These are phyloP conservation scores for Geotrichum klebahnii DNA, from an alignment of 1,139 yeast species.

Conservation along the genomic window DNA sequence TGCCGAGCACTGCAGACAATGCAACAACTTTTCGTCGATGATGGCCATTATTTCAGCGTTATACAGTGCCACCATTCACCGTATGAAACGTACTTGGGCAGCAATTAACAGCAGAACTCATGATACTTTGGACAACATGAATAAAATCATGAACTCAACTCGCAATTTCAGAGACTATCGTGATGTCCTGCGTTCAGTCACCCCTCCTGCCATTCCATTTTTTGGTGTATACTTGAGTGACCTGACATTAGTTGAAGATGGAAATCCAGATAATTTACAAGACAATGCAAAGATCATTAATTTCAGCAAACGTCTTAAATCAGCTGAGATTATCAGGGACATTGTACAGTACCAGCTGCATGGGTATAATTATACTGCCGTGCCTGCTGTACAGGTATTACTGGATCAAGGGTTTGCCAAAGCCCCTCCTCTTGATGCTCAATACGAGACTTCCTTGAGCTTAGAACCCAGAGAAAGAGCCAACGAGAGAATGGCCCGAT, in stretches of 20 bases:
- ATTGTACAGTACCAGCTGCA: slow-evolving; percentile 67
- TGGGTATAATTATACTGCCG: slow-evolving; percentile 61
- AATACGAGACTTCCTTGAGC: slow-evolving; percentile 67
- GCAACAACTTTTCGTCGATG: slow-evolving; percentile 86
- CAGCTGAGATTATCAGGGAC: slow-evolving; percentile 70
- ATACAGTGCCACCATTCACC: slow-evolving; percentile 79
- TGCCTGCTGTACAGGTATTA: slow-evolving; percentile 62
- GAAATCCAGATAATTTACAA: slow-evolving; percentile 75
- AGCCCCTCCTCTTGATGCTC: slow-evolving; percentile 75
- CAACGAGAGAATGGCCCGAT: slow-evolving; percentile 30
- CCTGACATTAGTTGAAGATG: slow-evolving; percentile 83
- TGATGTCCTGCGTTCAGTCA: slow-evolving; percentile 65
- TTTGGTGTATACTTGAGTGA: slow-evolving; percentile 89
- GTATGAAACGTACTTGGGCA: slow-evolving; percentile 84
- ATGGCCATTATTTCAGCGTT: slow-evolving; percentile 89
- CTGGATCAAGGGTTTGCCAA: slow-evolving; percentile 55
- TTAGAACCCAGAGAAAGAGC: slow-evolving; percentile 64
- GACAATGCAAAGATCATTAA: slow-evolving; percentile 60
- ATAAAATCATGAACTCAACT: slow-evolving; percentile 80
- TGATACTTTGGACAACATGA: slow-evolving; percentile 61
- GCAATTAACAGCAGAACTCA: slow-evolving; percentile 54
- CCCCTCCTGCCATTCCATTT: slow-evolving; percentile 86
- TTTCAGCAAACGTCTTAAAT: slow-evolving; percentile 72
- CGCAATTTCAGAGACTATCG: slow-evolving; percentile 86
- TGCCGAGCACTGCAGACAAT: slow-evolving; percentile 71